phyloP scores from a whole-genome alignment of 2,329 filamentous ascomycete species.

The Cladosporium sp. region DNA sequence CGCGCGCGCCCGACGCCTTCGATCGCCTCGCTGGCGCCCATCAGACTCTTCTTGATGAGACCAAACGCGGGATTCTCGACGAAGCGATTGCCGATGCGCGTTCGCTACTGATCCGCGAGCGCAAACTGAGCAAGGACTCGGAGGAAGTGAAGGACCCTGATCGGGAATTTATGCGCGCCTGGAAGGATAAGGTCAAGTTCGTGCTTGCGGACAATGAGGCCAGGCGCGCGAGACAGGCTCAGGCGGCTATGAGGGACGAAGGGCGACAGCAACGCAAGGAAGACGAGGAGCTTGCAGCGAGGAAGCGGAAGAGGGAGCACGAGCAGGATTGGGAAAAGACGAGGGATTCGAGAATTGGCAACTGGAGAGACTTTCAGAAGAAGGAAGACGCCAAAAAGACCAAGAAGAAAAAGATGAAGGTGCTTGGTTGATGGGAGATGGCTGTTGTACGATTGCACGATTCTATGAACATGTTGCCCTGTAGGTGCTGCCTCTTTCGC shows the following conservation, averaged over 20 bases:
- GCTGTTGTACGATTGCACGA: not conserved
- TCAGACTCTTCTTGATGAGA: slow-evolving; percentile 86
- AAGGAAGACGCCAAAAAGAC: slow-evolving; percentile 19
- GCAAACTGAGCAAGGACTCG: slow-evolving; percentile 86
- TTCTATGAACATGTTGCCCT: not conserved
- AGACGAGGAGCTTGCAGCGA: slow-evolving; percentile 73
- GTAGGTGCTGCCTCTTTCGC: not conserved
- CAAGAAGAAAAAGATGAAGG: slow-evolving; percentile 14
- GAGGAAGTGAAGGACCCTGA: slow-evolving; percentile 70
- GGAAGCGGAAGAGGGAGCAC: slow-evolving; percentile 66
- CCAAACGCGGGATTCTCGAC: slow-evolving; percentile 78
- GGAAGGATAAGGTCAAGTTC: slow-evolving; percentile 83
- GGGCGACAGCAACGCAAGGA: slow-evolving; percentile 79
- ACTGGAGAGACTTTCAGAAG: slow-evolving; percentile 90
- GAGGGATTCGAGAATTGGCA: slow-evolving; percentile 83
- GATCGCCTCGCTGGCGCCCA: slow-evolving; percentile 95
- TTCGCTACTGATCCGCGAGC: slow-evolving; percentile 88
- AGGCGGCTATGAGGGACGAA: slow-evolving; percentile 95
- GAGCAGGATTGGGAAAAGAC: slow-evolving; percentile 95
- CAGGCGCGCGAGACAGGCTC: slow-evolving; percentile 74
- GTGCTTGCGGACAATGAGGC: slow-evolving; percentile 93
- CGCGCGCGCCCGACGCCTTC: slow-evolving; percentile 87
- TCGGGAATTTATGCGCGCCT: slow-evolving; percentile 74
- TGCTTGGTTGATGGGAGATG: slow-evolving; percentile 1
- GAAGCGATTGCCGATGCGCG: slow-evolving; percentile 95